Base-by-base conservation (phyloP, 148 eudicot species). In the Silene conica region DNA sequence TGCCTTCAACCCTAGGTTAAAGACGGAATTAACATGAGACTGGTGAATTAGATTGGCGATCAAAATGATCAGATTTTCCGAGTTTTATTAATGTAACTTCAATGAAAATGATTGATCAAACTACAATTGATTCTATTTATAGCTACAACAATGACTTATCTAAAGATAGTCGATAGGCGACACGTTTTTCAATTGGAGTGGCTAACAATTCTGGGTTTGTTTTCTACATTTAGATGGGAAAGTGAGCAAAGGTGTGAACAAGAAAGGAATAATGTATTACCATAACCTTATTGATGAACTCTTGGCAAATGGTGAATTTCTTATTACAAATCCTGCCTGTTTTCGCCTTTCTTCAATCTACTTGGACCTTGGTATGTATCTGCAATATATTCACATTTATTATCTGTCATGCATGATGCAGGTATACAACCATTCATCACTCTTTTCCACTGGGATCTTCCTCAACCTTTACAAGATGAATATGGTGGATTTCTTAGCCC, bases 391-490 rank as follows among this genome's bases (percentile, higher is more conserved):
- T 64, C 6, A 41, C 52, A 18, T 22, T 50, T 50, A 16, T 50
- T 50, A 16, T 9, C 43, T 23, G 19, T 59, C 16, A 13, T 46
- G 31, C 1, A 28, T 45, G 8, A 22, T 56, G 38, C 71, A 84
- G 87, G 82, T 66, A 75, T 84, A 19, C 50, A 63, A 58, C 84
- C 86, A 1, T 83, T 61, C 67, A 80, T 85, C 63, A 80, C 86
- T 11, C 57, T 82, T n/a, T 85, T 85, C 63, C 84, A 85, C 9
- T 79, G 88, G 83, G 86, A 86, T 64, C 81, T 86, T 9, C 83
- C 86, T 9, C 81, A 81, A 63, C 63, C 80, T 19, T 68, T 83
- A 6, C 76, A 83, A 14, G 70, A 86, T 58, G 78, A 73, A 15
- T 86, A 83, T 75, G 86, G 89, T 23, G 86, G 89, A 38, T 83